Percentiles rank a stretch among this genome's conserved stretches.
phyloP scores from a whole-genome alignment of 129 eudicot species.

The Flaveria ramosissima region DNA sequence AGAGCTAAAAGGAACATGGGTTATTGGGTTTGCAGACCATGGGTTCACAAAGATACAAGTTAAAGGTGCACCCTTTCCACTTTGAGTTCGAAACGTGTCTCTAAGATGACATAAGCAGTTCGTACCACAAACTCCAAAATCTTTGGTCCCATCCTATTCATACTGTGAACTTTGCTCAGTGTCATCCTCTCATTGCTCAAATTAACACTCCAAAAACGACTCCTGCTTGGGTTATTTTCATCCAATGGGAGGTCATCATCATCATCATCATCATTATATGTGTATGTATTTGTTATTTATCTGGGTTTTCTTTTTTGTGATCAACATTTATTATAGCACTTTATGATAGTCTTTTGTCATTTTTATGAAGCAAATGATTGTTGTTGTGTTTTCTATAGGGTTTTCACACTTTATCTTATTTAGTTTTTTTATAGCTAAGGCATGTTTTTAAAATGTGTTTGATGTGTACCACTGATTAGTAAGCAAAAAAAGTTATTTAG shows the following conservation, averaged over 20 bases:
- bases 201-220: neutral
- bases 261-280: neutral
- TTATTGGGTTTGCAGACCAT: slow-evolving; percentile 15
- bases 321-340: neutral
- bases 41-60: slow-evolving; percentile 8
- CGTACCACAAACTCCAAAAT: slow-evolving; percentile 17
- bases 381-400: neutral
- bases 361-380: neutral
- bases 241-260: neutral
- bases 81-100: slow-evolving; percentile 30
- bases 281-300: neutral
- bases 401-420: neutral
- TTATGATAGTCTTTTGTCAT: neutral
- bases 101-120: slow-evolving; percentile 12
- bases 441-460: too few species aligned
- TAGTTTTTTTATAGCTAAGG: too few species aligned
- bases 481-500: too few species aligned
- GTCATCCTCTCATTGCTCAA: neutral
- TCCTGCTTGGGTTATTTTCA: neutral
- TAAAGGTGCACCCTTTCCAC: slow-evolving; percentile 14
- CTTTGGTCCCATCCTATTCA: slow-evolving; percentile 23
- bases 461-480: too few species aligned
- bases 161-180: neutral
- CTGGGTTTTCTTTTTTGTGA: neutral
- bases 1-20: neutral